phyloP scores from a whole-genome alignment of 2,329 filamentous ascomycete species.

The Diaporthe sp. region DNA sequence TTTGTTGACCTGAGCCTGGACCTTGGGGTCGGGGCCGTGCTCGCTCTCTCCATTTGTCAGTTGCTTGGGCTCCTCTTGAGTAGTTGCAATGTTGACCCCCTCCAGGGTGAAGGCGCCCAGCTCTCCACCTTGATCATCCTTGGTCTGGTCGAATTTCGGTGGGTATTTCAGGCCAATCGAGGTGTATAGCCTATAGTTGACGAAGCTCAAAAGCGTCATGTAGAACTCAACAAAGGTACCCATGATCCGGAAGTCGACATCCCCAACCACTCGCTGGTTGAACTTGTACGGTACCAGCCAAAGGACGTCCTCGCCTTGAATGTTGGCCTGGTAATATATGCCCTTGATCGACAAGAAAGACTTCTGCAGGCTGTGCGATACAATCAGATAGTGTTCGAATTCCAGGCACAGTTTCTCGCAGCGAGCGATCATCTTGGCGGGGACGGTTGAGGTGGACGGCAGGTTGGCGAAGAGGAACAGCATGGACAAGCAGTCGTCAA shows the following conservation, averaged over 20 bases:
- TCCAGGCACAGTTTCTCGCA: slow-evolving; percentile 94
- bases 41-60: slow-evolving; percentile 60
- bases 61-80: slow-evolving; percentile 64
- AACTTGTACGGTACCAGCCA: slow-evolving; percentile 99
- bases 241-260: slow-evolving; percentile 99
- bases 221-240: slow-evolving; percentile 99
- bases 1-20: slow-evolving; percentile 75
- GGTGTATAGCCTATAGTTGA: slow-evolving; percentile 96
- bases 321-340: slow-evolving; percentile 98
- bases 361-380: slow-evolving; percentile 90
- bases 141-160: slow-evolving; percentile 88
- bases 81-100: slow-evolving; percentile 70
- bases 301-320: slow-evolving; percentile 95
- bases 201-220: slow-evolving; percentile 92
- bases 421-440: slow-evolving; percentile 93
- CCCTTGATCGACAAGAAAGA: slow-evolving; percentile 99
- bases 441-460: slow-evolving; percentile 88
- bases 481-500: slow-evolving; percentile 97
- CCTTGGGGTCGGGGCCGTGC: slow-evolving; percentile 68
- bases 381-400: slow-evolving; percentile 98
- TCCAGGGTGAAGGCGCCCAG: slow-evolving; percentile 92
- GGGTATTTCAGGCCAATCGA: slow-evolving; percentile 93
- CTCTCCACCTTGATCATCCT: slow-evolving; percentile 91
- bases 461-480: slow-evolving; percentile 98
- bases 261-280: slow-evolving; percentile 91